These are phyloP conservation scores for Agrostemma githago DNA, from an alignment of 148 eudicot species.

Conservation along the genomic window DNA sequence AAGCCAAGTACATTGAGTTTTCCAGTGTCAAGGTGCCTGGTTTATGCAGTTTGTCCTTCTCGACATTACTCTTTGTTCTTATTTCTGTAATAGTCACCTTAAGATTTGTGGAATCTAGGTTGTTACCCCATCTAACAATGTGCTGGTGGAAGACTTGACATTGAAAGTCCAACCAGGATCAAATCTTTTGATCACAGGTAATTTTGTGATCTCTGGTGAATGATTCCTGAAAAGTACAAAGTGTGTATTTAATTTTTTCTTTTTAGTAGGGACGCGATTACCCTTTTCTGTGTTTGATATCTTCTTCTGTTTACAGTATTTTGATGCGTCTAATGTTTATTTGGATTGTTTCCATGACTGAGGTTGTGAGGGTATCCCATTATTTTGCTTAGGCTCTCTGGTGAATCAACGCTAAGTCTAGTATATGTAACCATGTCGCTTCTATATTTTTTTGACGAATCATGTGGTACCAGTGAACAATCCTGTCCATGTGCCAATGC, in stretches of 20 bases:
- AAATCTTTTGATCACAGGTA: slow-evolving; percentile 96
- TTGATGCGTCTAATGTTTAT: background rate
- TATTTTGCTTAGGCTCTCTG: background rate
- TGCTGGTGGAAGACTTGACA: slow-evolving; percentile 80
- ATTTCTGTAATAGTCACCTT: background rate
- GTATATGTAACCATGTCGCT: background rate
- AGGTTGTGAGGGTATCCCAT: background rate
- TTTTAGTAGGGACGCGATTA: background rate
- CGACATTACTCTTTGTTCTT: slow-evolving; percentile 5
- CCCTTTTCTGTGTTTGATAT: background rate
- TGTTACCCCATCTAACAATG: slow-evolving; percentile 95
- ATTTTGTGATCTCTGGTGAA: background rate
- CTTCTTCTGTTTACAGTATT: background rate
- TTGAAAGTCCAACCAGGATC: slow-evolving; percentile 88
- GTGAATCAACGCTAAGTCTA: background rate
- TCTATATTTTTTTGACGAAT: background rate
- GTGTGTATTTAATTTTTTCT: background rate
- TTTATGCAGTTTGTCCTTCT: background rate
- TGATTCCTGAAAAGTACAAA: background rate
- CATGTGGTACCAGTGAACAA: background rate
- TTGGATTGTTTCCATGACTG: background rate
- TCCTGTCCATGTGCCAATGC: no score
- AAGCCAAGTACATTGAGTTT: slow-evolving; percentile 90
- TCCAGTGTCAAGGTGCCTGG: slow-evolving; percentile 73
- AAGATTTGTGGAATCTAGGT: slow-evolving; percentile 42